phyloP scores from a whole-genome alignment of 176 grass and related monocot species.

The Musa beccarii region DNA sequence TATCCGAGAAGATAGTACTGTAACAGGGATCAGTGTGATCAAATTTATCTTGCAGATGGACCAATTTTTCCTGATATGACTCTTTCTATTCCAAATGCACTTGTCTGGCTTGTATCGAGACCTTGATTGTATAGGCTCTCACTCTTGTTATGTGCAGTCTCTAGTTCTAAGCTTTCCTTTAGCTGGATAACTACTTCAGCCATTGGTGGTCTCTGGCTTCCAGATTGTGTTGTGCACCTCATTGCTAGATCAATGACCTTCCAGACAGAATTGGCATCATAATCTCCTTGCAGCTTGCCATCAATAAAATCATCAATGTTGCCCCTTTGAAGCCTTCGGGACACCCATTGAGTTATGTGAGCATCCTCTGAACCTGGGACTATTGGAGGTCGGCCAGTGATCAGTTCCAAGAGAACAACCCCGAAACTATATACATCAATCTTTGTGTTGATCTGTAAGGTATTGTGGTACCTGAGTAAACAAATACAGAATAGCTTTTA shows the following conservation, averaged over 20 bases:
- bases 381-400: neutral
- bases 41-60: too few species aligned
- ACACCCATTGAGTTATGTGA: neutral
- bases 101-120: too few species aligned
- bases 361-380: neutral
- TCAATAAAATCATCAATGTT: conserved; percentile 2
- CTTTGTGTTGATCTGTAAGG: neutral
- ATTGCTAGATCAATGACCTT: neutral
- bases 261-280: neutral
- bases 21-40: too few species aligned
- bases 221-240: neutral
- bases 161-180: neutral
- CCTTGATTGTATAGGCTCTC: neutral
- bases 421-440: neutral
- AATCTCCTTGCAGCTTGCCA: neutral
- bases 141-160: neutral
- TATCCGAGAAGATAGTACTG: too few species aligned
- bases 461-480: neutral
- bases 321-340: neutral
- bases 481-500: neutral
- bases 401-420: neutral
- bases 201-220: neutral
- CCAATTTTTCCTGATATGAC: neutral
- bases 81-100: neutral
- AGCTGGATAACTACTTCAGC: neutral